A percentile compares a stretch with the other conserved stretches of the same genome.
Conservation (phyloP, 169 alveolate genomes). For the Plasmodium coatneyi region DNA sequence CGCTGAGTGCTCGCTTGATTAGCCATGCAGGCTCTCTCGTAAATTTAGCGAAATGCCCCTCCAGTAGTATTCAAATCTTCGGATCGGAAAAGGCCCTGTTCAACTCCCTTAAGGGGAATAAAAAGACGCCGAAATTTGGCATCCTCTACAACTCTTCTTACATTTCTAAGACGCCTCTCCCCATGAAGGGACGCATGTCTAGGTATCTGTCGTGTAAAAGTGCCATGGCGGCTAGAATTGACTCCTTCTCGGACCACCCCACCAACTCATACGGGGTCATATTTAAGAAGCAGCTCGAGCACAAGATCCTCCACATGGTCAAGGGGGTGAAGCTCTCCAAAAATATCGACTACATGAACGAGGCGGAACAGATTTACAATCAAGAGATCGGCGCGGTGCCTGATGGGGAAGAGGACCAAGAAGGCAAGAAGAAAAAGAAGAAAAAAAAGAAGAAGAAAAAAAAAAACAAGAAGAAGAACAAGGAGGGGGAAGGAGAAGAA, state of each 20-base stretch:
- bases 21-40: slow-evolving; percentile 97
- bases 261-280: slow-evolving; percentile 93
- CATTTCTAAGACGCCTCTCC: slow-evolving; percentile 96
- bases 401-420: slow-evolving; percentile 67
- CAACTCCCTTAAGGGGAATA: slow-evolving; percentile 96
- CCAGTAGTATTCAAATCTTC: slow-evolving; percentile 95
- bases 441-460: slow-evolving; percentile 75
- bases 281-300: slow-evolving; percentile 94
- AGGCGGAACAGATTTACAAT: slow-evolving; percentile 84
- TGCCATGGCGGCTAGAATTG: slow-evolving; percentile 98
- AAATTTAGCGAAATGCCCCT: slow-evolving; percentile 96
- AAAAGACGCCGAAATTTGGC: slow-evolving; percentile 99
- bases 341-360: slow-evolving; percentile 91
- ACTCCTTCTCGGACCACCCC: slow-evolving; percentile 88
- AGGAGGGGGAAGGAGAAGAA: slow-evolving; percentile 14
- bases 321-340: slow-evolving; percentile 86
- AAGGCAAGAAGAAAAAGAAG: slow-evolving; percentile 76
- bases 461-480: slow-evolving; percentile 5
- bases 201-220: slow-evolving; percentile 98
- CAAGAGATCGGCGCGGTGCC: slow-evolving; percentile 79
- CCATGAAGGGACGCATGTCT: slow-evolving; percentile 96
- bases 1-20: slow-evolving; percentile 96
- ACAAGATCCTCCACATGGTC: slow-evolving; percentile 93
- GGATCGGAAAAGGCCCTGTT: slow-evolving; percentile 99
- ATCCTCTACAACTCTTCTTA: slow-evolving; percentile 95